Evolutionary conservation across 768 basidiomycete species (phyloP), one percentile per base, ranked within the genome.

Genomic region (Coprinopsis sp.): DNA sequence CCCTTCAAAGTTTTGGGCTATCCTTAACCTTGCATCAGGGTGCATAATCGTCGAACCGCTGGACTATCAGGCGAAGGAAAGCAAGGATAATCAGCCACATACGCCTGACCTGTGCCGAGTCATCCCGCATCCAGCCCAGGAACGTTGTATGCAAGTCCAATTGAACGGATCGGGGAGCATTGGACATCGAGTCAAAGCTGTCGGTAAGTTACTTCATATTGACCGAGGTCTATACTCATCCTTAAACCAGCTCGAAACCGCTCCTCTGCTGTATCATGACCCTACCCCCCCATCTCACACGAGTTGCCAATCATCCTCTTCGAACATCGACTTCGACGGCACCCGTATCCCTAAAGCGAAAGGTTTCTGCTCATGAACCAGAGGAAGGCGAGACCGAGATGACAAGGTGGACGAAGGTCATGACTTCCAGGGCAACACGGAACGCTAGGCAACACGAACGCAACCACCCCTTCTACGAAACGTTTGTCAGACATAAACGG

Each of bases 41-140:
- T 89, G 87, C 56, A 81, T 92, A 77, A 74, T 92, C 49, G 90
- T 91, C 2, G 89, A 92, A 59, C 73, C 91, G 21, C 69, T 85
- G 28, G 88, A 92, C 58, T 86, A 87, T 57, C 75, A 87, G 8
- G 79, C 81, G 6, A 72, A 76, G 45, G 74, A 68, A 58, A 62
- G 59, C 44, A 81, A 77, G 47, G 83, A 87, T 27, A 69, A 75
- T n/a, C 58, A 70, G 0, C 72, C 76, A 12, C 79, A 77, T 55
- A 76, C 72, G 51, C 79, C 82, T 2, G 77, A 81, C 51, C 69
- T 64, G 51, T 82, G 82, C 40, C 83, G 85, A 40, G 82, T 86
- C 10, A 81, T 90, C 11, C 76, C 92, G 19, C 83, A 84, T 47
- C 86, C 89, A 13, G 89, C 78, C 50, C 65, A 78, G 10, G 90